Evolutionary conservation across 805 yeast species (phyloP), one percentile per base, ranked within the genome.

Genomic region (Cyberlindnera mrakii): DNA sequence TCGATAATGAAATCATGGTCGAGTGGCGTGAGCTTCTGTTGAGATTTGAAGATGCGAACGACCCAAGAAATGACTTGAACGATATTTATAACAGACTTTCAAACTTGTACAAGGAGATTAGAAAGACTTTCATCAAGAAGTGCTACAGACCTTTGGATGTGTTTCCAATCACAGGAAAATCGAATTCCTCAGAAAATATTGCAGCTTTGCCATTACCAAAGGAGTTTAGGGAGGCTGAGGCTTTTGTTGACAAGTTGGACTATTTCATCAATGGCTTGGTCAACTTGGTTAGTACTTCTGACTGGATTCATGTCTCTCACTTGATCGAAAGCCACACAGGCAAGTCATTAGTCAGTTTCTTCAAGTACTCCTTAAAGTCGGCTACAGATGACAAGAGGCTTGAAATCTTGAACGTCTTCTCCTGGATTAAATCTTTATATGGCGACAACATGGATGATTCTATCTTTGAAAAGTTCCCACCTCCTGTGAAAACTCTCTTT

Each of bases 241-340:
- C 68, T 39, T 83, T 86, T 63, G 68, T 87, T 18, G 74, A 73
- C 42, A 72, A 74, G 37, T 61, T 90, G 45, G 91, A 90, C 62
- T 66, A 70, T 15, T 66, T 86, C 6, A 71, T 85, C 23, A 67
- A 74, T 3, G 72, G 75, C 4, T 68, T 82, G 29, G 80, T 82
- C 57, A 67, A 65, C 23, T 72, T 77, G 10, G 72, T 83, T 30
- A 72, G 78, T 11, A 61, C 78, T 11, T 76, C 75, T 46, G 95
- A 90, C 53, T 91, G 97, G 96, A 68, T 87, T 40, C 73, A 74
- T 43, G 75, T 82, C 4, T 85, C 77, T 58, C 91, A 87, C 55
- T 64, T 81, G 1, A 63, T 91, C 36, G 96, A 90, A 58, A 66
- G 76, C 29, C 82, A 83, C 46, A 76, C 82, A 20, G 76, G 77